Conservation (phyloP, 768 basidiomycete species). For the Heimioporus sp. region DNA sequence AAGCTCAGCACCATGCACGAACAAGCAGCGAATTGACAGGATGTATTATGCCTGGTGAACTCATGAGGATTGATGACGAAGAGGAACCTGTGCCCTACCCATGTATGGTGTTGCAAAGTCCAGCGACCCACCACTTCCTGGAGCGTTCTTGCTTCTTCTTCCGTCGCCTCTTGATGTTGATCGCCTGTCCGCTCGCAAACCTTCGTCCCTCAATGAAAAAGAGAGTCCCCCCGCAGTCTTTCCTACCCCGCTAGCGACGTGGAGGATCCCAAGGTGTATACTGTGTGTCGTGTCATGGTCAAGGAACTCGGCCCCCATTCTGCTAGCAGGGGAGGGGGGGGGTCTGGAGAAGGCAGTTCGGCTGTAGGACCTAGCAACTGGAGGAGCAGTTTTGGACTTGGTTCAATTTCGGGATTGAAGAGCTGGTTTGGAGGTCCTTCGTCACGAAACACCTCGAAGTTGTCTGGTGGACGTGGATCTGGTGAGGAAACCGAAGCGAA, state of each 20-base stretch:
- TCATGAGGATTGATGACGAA: constrained; percentile 36
- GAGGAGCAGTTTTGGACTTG: constrained; percentile 40
- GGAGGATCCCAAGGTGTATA: constrained; percentile 33
- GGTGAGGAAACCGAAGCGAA: constrained; percentile 49
- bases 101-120: constrained; percentile 26
- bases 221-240: constrained; percentile 33
- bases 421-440: constrained; percentile 55
- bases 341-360: constrained; percentile 14
- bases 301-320: constrained; percentile 30
- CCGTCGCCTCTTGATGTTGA: constrained; percentile 38
- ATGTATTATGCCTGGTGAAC: constrained; percentile 35
- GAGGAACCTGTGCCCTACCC: constrained; percentile 26
- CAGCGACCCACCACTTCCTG: constrained; percentile 25
- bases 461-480: constrained; percentile 21
- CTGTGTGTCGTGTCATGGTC: constrained; percentile 40
- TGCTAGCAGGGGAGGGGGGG: constrained; percentile 21
- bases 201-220: constrained; percentile 29
- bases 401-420: constrained; percentile 48
- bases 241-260: constrained; percentile 33
- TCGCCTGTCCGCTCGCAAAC: constrained; percentile 22
- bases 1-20: constrained; percentile 20
- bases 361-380: constrained; percentile 31
- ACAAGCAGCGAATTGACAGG: constrained; percentile 33
- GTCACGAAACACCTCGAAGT: constrained; percentile 30
- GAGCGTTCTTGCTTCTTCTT: constrained; percentile 35